These are phyloP conservation scores for Scedosporium minutisporum DNA, from an alignment of 2,329 filamentous ascomycete genomes.

Conservation along the genomic window DNA sequence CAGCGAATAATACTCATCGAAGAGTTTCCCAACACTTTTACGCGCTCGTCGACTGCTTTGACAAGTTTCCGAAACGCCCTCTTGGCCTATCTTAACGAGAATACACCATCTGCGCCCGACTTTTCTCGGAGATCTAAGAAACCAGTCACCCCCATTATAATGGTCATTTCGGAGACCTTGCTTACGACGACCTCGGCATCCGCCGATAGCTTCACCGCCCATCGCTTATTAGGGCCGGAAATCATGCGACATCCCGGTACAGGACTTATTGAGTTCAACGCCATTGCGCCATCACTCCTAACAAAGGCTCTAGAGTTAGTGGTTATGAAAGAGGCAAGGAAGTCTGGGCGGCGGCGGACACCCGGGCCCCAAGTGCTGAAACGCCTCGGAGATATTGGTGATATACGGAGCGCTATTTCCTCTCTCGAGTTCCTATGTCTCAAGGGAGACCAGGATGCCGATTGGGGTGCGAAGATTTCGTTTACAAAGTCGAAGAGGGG, in stretches of 20 bases:
- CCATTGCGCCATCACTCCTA: slow-evolving; percentile 77
- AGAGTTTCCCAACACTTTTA: slow-evolving; percentile 72
- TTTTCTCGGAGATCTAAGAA: slow-evolving; percentile 35
- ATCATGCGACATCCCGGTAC: slow-evolving; percentile 74
- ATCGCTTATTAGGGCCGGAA: slow-evolving; percentile 78
- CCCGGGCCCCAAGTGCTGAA: slow-evolving; percentile 73
- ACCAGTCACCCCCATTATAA: slow-evolving; percentile 62
- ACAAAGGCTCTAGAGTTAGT: slow-evolving; percentile 74
- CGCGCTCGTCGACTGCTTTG: slow-evolving; percentile 52
- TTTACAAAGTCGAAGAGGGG: slow-evolving; percentile 60
- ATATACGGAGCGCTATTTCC: slow-evolving; percentile 86
- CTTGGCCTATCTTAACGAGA: slow-evolving; percentile 62
- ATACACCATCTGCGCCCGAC: slow-evolving; percentile 45
- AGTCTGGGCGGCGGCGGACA: slow-evolving; percentile 64
- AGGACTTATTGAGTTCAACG: slow-evolving; percentile 82
- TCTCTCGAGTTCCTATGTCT: slow-evolving; percentile 88
- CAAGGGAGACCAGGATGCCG: slow-evolving; percentile 62
- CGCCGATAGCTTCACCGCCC: slow-evolving; percentile 85
- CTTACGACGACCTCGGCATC: slow-evolving; percentile 76
- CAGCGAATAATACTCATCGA: slow-evolving; percentile 62
- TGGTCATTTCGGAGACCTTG: slow-evolving; percentile 86
- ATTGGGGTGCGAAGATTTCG: slow-evolving; percentile 65
- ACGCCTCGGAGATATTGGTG: slow-evolving; percentile 73
- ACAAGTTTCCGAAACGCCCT: slow-evolving; percentile 67
- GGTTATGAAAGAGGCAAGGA: slow-evolving; percentile 74